Evolutionary conservation across 495 filamentous ascomycete genomes (phyloP).

Genomic region (Daldinia loculata): DNA sequence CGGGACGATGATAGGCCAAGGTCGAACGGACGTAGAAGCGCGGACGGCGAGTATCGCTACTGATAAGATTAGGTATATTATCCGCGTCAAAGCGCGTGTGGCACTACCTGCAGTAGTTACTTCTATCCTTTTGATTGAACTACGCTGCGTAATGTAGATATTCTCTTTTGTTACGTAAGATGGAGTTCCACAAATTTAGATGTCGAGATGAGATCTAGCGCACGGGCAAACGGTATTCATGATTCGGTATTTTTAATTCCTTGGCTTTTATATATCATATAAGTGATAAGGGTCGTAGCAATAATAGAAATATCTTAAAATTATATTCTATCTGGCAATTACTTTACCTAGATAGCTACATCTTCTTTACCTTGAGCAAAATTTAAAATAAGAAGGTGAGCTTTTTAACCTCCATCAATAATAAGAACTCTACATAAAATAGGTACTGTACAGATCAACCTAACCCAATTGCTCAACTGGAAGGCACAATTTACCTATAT

Average conservation of each 20-base stretch:
- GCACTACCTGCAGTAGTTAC: no score
- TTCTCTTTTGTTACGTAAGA: not conserved
- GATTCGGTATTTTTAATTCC: not conserved
- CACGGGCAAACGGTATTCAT: not conserved
- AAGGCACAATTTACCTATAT: no score
- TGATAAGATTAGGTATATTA: conserved; percentile 19
- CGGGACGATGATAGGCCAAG: conserved; percentile 32
- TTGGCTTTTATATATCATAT: not conserved
- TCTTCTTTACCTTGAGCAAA: not conserved
- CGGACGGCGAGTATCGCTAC: conserved; percentile 39
- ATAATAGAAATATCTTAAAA: not conserved
- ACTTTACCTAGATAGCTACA: not conserved
- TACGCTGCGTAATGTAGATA: not conserved
- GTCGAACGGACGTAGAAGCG: conserved; percentile 24
- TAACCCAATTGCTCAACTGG: no score
- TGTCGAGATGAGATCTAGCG: not conserved
- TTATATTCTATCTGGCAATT: not conserved
- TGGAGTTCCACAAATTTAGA: not conserved
- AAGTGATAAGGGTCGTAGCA: not conserved
- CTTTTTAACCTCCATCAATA: not conserved
- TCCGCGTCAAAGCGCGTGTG: not conserved
- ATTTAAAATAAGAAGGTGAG: not conserved
- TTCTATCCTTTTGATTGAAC: not conserved
- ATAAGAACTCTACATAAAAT: not conserved
- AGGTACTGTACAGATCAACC: no score